These are phyloP conservation scores for Pseudogymnoascus sp. DNA, from an alignment of 2,329 filamentous ascomycete genomes.

Conservation along the genomic window DNA sequence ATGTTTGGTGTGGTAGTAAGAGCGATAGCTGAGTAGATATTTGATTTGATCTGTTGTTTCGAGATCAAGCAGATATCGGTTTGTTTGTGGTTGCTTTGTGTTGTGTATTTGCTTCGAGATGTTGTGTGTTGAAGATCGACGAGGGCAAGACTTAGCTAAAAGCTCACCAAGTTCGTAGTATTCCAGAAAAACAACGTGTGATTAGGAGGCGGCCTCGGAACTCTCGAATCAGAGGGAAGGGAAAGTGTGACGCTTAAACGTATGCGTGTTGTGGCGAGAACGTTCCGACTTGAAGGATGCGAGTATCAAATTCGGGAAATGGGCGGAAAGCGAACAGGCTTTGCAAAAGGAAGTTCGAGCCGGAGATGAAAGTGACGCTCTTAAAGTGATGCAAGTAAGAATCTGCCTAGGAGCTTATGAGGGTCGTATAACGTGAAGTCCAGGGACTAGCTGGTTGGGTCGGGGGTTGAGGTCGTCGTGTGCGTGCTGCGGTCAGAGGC, in stretches of 20 bases:
- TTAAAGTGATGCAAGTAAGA: not conserved
- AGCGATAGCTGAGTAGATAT: conserved; percentile 3
- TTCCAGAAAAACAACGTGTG: conserved; percentile 1
- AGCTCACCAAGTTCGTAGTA: conserved; percentile 13
- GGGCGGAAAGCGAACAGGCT: not conserved
- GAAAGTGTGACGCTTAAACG: not conserved
- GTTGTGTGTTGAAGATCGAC: conserved; percentile 8
- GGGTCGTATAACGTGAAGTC: not conserved
- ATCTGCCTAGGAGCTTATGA: not conserved
- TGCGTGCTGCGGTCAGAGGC: conserved; percentile 2
- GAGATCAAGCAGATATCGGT: conserved; percentile 2
- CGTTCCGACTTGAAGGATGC: not conserved
- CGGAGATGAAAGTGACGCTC: not conserved
- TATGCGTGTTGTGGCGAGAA: not conserved
- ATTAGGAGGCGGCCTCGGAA: not conserved
- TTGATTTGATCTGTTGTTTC: not conserved
- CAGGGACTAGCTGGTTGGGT: not conserved
- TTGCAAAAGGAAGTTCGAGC: not conserved
- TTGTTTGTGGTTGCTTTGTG: conserved; percentile 3
- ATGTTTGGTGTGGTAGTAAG: not conserved
- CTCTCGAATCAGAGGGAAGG: not conserved
- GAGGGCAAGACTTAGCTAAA: conserved; percentile 16
- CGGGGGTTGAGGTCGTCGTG: not conserved
- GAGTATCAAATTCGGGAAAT: not conserved
- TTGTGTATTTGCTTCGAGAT: not conserved